Evolutionary conservation across 352 stramenopile genomes (phyloP).

Genomic region (Globisporangium spiculum): DNA sequence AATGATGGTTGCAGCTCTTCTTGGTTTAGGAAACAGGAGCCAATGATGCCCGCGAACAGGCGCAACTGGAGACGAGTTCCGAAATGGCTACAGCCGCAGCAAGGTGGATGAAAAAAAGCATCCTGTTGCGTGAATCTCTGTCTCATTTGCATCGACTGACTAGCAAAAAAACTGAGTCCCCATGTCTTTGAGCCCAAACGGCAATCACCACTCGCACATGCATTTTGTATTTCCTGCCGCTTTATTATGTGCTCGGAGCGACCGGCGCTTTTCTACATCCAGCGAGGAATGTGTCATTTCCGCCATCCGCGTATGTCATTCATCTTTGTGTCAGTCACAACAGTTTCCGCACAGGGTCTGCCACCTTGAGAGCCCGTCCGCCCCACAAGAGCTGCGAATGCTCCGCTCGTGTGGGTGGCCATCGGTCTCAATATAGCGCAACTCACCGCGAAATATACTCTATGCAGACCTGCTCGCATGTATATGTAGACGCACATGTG

Average conservation of each 20-base stretch:
- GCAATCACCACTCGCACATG: not conserved
- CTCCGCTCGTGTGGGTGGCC: not conserved
- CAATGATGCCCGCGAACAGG: not conserved
- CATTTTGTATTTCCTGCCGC: not conserved
- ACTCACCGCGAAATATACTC: not conserved
- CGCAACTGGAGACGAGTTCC: not conserved
- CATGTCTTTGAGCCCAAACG: not conserved
- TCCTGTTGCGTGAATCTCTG: conserved; percentile 2
- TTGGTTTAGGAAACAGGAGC: too few species aligned
- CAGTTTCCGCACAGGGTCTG: too few species aligned
- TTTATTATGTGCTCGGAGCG: not conserved
- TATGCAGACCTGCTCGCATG: not conserved
- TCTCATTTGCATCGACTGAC: not conserved
- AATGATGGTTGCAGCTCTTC: too few species aligned
- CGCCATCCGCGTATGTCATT: not conserved
- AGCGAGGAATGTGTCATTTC: not conserved
- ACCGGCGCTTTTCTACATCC: not conserved
- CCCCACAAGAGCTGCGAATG: not conserved
- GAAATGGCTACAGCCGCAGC: not conserved
- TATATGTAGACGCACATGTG: not conserved
- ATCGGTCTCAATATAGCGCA: not conserved
- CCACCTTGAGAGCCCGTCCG: not conserved
- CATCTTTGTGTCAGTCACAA: not conserved
- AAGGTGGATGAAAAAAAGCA: not conserved
- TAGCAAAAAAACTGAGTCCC: not conserved